A percentile compares a stretch with the other conserved stretches of the same genome.
These are phyloP conservation scores for Nannochloropsis salina DNA, from an alignment of 108 stramenopile genomes.

Conservation along the genomic window DNA sequence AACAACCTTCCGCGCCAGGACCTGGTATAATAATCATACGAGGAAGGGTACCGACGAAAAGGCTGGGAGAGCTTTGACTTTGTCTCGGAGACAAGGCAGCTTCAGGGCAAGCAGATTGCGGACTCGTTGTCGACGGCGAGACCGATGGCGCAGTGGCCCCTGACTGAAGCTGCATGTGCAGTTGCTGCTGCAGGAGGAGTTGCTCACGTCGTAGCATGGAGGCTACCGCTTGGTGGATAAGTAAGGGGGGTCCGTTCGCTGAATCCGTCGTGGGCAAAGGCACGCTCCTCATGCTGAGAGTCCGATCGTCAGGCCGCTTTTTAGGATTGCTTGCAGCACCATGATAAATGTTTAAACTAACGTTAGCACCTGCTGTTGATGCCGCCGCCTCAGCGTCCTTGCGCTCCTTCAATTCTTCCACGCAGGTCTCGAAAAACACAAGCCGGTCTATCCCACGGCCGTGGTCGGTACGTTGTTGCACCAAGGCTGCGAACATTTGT, in stretches of 20 bases:
- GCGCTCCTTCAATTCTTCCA: constrained; percentile 18
- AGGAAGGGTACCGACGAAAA: neutral
- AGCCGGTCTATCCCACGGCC: neutral
- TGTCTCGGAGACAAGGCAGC: neutral
- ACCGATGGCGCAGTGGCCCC: too few species aligned
- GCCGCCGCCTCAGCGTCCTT: neutral
- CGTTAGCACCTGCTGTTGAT: neutral
- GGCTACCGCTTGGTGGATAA: neutral
- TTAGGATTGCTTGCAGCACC: neutral
- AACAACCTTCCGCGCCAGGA: neutral
- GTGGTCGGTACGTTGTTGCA: constrained; percentile 19
- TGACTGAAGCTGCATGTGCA: neutral
- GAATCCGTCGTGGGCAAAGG: neutral
- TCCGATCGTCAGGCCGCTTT: neutral
- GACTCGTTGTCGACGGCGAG: too few species aligned
- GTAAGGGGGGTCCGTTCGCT: neutral
- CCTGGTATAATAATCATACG: neutral
- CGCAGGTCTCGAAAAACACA: constrained; percentile 23
- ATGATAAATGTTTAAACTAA: neutral
- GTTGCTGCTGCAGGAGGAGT: neutral
- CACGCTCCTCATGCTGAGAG: neutral
- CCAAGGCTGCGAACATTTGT: constrained; percentile 21
- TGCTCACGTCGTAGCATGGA: neutral
- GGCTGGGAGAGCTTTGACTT: neutral
- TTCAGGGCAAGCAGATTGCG: too few species aligned